phyloP scores from a whole-genome alignment of 352 stramenopile genomes.

The Pythium guiyangense region DNA sequence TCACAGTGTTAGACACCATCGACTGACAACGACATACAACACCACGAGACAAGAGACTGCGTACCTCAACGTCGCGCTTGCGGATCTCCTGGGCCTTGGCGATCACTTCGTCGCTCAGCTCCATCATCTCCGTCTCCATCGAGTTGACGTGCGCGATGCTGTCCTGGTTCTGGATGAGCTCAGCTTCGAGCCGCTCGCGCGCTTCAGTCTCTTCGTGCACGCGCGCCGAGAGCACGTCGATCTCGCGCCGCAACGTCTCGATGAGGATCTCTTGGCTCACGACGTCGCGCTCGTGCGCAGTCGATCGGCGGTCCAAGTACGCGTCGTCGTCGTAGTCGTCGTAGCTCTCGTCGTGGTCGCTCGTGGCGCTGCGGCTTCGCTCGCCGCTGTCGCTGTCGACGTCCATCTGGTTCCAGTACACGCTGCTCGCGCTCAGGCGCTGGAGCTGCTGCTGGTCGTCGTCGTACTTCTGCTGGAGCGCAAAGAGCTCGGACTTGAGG shows the following conservation, averaged over 20 bases:
- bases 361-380: background rate
- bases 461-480: constrained; percentile 64
- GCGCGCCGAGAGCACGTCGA: constrained; percentile 53
- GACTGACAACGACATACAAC: background rate
- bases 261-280: constrained; percentile 62
- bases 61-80: constrained; percentile 45
- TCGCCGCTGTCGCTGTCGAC: constrained; percentile 15
- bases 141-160: constrained; percentile 57
- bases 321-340: constrained; percentile 21
- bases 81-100: constrained; percentile 69
- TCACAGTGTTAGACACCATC: background rate
- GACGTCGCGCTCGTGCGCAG: constrained; percentile 53
- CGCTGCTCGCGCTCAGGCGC: constrained; percentile 9
- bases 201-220: constrained; percentile 65
- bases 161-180: constrained; percentile 53
- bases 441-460: background rate
- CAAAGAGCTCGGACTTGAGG: constrained; percentile 80
- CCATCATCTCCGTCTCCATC: constrained; percentile 70
- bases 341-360: constrained; percentile 8
- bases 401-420: constrained; percentile 9
- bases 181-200: constrained; percentile 46
- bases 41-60: background rate
- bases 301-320: constrained; percentile 35
- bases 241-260: constrained; percentile 57
- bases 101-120: constrained; percentile 80